Conservation (phyloP, 805 yeast species). For the Candida mattraensis region DNA sequence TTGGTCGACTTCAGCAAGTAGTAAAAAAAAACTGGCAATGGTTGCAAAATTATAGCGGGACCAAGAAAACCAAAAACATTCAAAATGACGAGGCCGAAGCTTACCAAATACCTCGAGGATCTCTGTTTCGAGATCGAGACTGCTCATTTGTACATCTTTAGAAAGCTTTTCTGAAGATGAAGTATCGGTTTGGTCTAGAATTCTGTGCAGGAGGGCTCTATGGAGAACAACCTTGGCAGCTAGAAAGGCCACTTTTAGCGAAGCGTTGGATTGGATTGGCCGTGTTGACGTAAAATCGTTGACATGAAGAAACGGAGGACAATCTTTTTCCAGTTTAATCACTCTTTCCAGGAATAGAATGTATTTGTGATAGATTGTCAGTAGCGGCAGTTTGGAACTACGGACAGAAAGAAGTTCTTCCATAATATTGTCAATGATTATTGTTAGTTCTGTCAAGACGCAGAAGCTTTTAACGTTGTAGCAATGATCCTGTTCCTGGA, state of each 20-base stretch:
- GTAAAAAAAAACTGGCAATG: slow-evolving; percentile 14
- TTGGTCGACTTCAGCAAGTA: slow-evolving; percentile 5
- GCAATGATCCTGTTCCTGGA: slow-evolving; percentile 9
- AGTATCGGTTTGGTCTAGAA: too few species aligned
- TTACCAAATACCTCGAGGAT: slow-evolving; percentile 7
- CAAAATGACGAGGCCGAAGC: slow-evolving; percentile 13
- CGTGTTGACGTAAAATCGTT: slow-evolving; percentile 4
- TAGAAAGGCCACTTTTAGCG: slow-evolving; percentile 12
- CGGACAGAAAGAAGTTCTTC: slow-evolving; percentile 9
- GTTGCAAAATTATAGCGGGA: slow-evolving; percentile 18
- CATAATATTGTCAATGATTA: slow-evolving; percentile 12
- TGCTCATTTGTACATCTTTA: slow-evolving; percentile 1
- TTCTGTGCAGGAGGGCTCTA: slow-evolving; percentile 11
- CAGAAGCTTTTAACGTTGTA: slow-evolving; percentile 12
- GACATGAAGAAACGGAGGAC: slow-evolving; percentile 8
- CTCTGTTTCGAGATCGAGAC: slow-evolving; percentile 6
- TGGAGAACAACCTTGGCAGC: slow-evolving; percentile 7
- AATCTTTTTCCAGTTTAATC: slow-evolving; percentile 3
- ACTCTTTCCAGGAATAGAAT: slow-evolving; percentile 5
- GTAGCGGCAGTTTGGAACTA: slow-evolving; percentile 3
- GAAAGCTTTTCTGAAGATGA: slow-evolving; percentile 5
- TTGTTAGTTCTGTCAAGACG: slow-evolving; percentile 11
- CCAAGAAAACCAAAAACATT: slow-evolving; percentile 21
- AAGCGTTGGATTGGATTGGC: slow-evolving; percentile 6
- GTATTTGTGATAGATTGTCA: slow-evolving; percentile 4